Evolutionary conservation across 2,329 filamentous ascomycete genomes (phyloP).

Genomic region (Akanthomyces uredinophilus): DNA sequence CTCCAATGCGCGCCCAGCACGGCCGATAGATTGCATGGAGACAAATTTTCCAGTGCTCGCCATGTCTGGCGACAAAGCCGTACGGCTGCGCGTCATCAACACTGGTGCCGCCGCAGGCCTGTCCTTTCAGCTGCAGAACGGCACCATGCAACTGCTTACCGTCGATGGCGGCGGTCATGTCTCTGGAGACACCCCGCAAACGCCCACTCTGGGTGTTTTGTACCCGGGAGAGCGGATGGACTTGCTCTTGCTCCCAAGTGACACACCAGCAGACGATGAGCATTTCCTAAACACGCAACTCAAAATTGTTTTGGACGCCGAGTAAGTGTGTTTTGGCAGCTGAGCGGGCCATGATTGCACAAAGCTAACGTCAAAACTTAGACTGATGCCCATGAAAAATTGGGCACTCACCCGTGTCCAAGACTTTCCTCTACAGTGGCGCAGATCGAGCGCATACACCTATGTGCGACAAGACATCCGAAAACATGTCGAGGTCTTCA

Average conservation of each 20-base stretch:
- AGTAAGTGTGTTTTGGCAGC: not conserved
- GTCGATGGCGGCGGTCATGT: slow-evolving; percentile 19
- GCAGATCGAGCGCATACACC: not conserved
- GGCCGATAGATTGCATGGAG: slow-evolving; percentile 13
- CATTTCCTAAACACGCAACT: not conserved
- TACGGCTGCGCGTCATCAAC: slow-evolving; percentile 15
- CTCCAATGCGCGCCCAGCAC: slow-evolving; percentile 3
- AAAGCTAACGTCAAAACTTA: not conserved
- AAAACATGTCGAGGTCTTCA: not conserved
- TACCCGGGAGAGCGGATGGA: slow-evolving; percentile 22
- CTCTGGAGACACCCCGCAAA: slow-evolving; percentile 14
- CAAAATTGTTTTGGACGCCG: slow-evolving; percentile 14
- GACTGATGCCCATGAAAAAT: slow-evolving; percentile 21
- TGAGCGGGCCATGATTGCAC: not conserved
- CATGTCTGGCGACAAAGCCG: slow-evolving; percentile 7
- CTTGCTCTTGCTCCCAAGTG: slow-evolving; percentile 7
- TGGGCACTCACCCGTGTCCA: slow-evolving; percentile 19
- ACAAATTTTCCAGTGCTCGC: not conserved
- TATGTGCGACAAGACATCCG: not conserved
- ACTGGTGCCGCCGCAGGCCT: slow-evolving; percentile 17
- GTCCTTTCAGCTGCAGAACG: slow-evolving; percentile 16
- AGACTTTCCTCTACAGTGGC: slow-evolving; percentile 17
- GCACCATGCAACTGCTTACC: slow-evolving; percentile 17
- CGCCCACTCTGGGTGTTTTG: slow-evolving; percentile 18
- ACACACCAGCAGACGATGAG: not conserved